These are phyloP conservation scores for Candida adriatica DNA, from an alignment of 805 yeast genomes.

Conservation along the genomic window DNA sequence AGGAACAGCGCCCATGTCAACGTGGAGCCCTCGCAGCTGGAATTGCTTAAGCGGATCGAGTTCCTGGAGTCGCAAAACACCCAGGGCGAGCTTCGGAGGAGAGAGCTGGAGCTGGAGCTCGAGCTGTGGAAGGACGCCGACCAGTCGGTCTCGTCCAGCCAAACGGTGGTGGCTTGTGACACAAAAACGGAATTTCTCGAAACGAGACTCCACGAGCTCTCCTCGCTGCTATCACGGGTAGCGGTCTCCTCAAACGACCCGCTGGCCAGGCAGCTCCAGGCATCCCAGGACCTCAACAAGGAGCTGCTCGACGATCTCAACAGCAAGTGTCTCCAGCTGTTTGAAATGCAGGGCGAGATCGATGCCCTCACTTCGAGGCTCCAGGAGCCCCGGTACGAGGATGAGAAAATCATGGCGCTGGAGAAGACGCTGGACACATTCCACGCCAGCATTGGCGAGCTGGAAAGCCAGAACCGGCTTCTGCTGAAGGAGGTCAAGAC, in stretches of 20 bases:
- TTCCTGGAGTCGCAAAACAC: conserved; percentile 14
- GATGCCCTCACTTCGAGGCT: conserved; percentile 32
- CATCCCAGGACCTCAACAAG: conserved; percentile 15
- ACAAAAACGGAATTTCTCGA: conserved; percentile 4
- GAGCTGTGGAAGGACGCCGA: conserved; percentile 16
- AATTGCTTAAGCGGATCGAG: conserved; percentile 18
- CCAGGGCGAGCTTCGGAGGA: conserved; percentile 11
- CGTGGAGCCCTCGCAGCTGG: conserved; percentile 21
- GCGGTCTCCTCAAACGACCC: conserved; percentile 2
- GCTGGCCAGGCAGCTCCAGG: conserved; percentile 10
- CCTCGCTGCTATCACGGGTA: conserved; percentile 9
- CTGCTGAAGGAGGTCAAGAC: conserved; percentile 50
- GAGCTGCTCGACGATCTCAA: conserved; percentile 21
- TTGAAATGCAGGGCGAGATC: conserved; percentile 37
- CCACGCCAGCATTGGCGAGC: conserved; percentile 50
- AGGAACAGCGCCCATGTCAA: conserved; percentile 60
- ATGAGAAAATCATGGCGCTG: conserved; percentile 43
- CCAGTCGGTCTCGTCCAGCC: neutral
- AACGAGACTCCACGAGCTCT: conserved; percentile 12
- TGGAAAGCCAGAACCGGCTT: conserved; percentile 53
- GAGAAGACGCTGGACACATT: conserved; percentile 54
- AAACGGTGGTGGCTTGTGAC: conserved; percentile 4
- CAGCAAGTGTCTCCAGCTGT: conserved; percentile 22
- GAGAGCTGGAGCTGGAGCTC: conserved; percentile 17
- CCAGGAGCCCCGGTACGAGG: conserved; percentile 22